Evolutionary conservation across 169 alveolate genomes (phyloP).

Genomic region (Cryptosporidium xiaoi): DNA sequence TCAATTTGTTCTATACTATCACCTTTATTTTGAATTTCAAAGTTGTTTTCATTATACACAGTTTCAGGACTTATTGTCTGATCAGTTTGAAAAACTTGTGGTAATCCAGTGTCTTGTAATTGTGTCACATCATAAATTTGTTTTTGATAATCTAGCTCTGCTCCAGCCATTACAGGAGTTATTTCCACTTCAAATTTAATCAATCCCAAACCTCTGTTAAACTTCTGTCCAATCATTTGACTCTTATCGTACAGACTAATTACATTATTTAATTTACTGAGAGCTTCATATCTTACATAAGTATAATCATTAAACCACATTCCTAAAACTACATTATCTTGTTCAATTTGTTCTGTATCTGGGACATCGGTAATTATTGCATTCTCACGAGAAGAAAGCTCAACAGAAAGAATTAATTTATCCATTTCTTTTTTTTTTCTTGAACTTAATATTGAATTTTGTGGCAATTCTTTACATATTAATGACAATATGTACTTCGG

Average conservation of each 20-base stretch:
- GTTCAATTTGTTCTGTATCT: slow-evolving; percentile 17
- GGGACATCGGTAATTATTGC: slow-evolving; percentile 16
- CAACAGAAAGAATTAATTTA: background rate
- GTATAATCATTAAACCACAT: slow-evolving; percentile 21
- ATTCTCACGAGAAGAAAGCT: slow-evolving; percentile 4
- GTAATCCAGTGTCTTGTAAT: too few relatives aligned
- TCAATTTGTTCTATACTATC: too few relatives aligned
- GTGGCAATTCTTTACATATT: slow-evolving; percentile 23
- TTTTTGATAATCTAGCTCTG: too few relatives aligned
- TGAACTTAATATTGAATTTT: slow-evolving; percentile 6
- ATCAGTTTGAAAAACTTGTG: too few relatives aligned
- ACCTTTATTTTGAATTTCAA: too few relatives aligned
- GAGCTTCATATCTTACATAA: slow-evolving; percentile 35
- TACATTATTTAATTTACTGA: background rate
- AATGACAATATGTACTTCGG: slow-evolving; percentile 69
- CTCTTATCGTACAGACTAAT: slow-evolving; percentile 9
- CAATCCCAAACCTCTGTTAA: slow-evolving; percentile 6
- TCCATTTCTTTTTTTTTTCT: slow-evolving; percentile 4
- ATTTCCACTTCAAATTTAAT: background rate
- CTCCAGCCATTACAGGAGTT: background rate
- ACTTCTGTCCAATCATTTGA: slow-evolving; percentile 34
- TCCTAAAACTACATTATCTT: slow-evolving; percentile 20
- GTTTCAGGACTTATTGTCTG: too few relatives aligned
- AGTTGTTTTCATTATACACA: too few relatives aligned
- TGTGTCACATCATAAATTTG: too few relatives aligned